Conservation (phyloP, 495 filamentous ascomycete species). For the Penicillium chermesinum region DNA sequence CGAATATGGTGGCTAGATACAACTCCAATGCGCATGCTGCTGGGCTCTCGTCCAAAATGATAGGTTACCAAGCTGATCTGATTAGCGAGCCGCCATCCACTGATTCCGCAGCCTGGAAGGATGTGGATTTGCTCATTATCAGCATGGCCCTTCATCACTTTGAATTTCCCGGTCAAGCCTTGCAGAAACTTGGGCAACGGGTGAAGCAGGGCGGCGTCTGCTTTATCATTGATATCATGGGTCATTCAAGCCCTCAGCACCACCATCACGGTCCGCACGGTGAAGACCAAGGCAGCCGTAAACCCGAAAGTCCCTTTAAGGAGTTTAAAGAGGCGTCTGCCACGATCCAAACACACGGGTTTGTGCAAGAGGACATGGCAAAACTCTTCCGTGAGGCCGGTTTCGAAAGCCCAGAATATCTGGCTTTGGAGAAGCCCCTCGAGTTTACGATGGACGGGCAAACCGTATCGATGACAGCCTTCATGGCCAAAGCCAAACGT, state of each 20-base stretch:
- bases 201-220: constrained; percentile 59
- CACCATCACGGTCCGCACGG: constrained; percentile 5
- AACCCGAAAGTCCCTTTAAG: too few species aligned
- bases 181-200: constrained; percentile 51
- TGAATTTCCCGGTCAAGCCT: constrained; percentile 51
- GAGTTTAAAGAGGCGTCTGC: constrained; percentile 31
- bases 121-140: constrained; percentile 61
- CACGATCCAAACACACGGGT: constrained; percentile 54
- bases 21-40: constrained; percentile 37
- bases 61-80: constrained; percentile 57
- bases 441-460: constrained; percentile 24
- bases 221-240: constrained; percentile 55
- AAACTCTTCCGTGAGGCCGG: constrained; percentile 50
- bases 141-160: constrained; percentile 73
- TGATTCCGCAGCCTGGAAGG: constrained; percentile 42
- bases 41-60: constrained; percentile 48
- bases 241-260: constrained; percentile 16
- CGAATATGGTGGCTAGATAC: constrained; percentile 59
- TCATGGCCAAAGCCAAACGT: constrained; percentile 33
- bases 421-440: constrained; percentile 29
- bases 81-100: constrained; percentile 34
- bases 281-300: constrained; percentile 19
- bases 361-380: constrained; percentile 47
- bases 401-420: constrained; percentile 34
- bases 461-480: constrained; percentile 25